Percentiles rank a stretch among this genome's conserved stretches.
Evolutionary conservation across 306 rosid species (phyloP).

Genomic region (Malus fusca): DNA sequence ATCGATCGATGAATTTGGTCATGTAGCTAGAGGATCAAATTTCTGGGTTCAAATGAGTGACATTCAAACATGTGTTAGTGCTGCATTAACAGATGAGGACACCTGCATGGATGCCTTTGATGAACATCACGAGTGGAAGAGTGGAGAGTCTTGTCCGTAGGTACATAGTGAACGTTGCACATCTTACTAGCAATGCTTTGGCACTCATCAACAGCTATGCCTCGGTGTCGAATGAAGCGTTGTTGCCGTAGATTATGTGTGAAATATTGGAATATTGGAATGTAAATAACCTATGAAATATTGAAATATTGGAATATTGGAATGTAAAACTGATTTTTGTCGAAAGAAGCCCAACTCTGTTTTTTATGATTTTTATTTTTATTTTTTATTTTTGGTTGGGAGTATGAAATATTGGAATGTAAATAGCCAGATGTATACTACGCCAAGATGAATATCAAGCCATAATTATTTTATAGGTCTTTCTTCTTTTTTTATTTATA

Average conservation of each 20-base stretch:
- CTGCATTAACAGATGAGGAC: constrained; percentile 33
- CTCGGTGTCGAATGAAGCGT: not conserved
- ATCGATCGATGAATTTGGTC: constrained; percentile 16
- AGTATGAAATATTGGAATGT: not conserved
- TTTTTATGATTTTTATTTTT: too few relatives aligned
- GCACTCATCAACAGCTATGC: constrained; percentile 40
- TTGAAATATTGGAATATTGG: too few relatives aligned
- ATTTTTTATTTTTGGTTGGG: too few relatives aligned
- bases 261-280: too few relatives aligned
- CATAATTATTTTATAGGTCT: not conserved
- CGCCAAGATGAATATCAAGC: not conserved
- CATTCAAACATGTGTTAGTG: constrained; percentile 40
- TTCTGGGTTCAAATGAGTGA: constrained; percentile 24
- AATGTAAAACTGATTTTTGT: too few relatives aligned
- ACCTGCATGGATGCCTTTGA: constrained; percentile 40
- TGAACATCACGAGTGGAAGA: not conserved
- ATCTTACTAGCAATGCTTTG: constrained; percentile 33
- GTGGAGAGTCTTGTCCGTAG: constrained; percentile 17
- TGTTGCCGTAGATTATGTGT: constrained; percentile 6
- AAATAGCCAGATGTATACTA: not conserved
- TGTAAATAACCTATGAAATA: too few relatives aligned
- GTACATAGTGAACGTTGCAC: constrained; percentile 18
- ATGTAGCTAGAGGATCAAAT: not conserved
- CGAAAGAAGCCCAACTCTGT: not conserved
- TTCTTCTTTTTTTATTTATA: not conserved